A percentile compares a stretch with the other conserved stretches of the same genome.
Evolutionary conservation across 805 yeast species (phyloP).

Genomic region (Sugiyamaella chiloensis): DNA sequence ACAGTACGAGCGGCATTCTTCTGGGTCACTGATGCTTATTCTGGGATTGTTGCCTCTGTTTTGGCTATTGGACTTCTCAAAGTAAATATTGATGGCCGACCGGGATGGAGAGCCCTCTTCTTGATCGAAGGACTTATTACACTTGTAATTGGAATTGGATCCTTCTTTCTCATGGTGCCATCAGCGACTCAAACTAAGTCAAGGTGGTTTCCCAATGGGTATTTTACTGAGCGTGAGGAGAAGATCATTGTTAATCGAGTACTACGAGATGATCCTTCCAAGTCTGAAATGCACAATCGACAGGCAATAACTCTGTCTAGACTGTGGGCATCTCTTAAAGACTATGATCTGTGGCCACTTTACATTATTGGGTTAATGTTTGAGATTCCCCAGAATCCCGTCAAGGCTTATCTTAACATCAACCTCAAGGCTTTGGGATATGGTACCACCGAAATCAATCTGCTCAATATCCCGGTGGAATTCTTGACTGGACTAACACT

Average conservation of each 20-base stretch:
- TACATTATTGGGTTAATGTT: constrained; percentile 48
- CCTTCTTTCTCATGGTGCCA: constrained; percentile 52
- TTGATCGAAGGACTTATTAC: constrained; percentile 61
- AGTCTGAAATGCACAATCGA: constrained; percentile 63
- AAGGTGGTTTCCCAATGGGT: constrained; percentile 48
- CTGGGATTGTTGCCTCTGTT: constrained; percentile 43
- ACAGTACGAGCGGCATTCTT: constrained; percentile 54
- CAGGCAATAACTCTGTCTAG: constrained; percentile 46
- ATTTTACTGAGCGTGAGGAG: constrained; percentile 55
- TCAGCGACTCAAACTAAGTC: constrained; percentile 49
- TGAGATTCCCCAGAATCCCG: constrained; percentile 38
- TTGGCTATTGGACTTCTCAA: constrained; percentile 50
- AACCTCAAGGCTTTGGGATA: constrained; percentile 50
- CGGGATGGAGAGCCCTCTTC: constrained; percentile 66
- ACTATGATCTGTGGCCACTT: constrained; percentile 56
- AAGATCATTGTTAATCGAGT: constrained; percentile 58
- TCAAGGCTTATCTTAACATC: constrained; percentile 45
- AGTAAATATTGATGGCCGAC: constrained; percentile 21
- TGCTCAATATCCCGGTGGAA: constrained; percentile 41
- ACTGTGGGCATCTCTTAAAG: constrained; percentile 42
- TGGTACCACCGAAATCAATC: constrained; percentile 48
- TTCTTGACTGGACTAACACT: constrained; percentile 14
- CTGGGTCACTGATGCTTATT: constrained; percentile 49
- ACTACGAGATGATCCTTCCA: constrained; percentile 59
- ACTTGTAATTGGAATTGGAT: constrained; percentile 46